A percentile compares a stretch with the other conserved stretches of the same genome.
Evolutionary conservation across 345 rosid species (phyloP).

Genomic region (Erysimum cheiranthoides): DNA sequence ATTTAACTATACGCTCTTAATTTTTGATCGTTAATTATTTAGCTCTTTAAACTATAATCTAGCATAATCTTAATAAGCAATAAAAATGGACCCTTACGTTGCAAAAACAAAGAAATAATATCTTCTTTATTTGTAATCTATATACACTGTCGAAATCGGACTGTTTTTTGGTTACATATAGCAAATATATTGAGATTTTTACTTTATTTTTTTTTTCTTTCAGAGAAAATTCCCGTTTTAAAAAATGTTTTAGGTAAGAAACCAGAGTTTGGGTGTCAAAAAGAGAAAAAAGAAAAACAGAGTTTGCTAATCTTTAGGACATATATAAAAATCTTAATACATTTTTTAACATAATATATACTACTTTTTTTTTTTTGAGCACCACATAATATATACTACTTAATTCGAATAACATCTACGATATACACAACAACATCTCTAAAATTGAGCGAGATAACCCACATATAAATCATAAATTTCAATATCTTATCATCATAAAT

Average conservation of each 20-base stretch:
- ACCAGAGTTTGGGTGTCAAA: background rate
- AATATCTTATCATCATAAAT: no score
- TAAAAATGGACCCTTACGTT: background rate
- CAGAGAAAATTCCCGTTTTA: no score
- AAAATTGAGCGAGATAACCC: background rate
- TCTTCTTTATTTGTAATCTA: background rate
- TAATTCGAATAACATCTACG: background rate
- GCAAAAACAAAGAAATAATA: background rate
- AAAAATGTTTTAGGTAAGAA: background rate
- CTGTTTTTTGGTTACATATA: background rate
- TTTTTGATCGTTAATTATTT: slow-evolving; percentile 1
- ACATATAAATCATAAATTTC: background rate
- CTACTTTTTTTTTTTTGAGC: no score
- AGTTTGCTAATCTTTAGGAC: background rate
- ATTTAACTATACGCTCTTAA: background rate
- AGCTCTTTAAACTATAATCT: background rate
- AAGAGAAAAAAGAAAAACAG: background rate
- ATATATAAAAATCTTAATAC: background rate
- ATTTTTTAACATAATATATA: background rate
- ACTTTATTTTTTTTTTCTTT: no score
- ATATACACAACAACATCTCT: background rate
- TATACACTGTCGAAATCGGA: background rate
- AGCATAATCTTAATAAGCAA: background rate
- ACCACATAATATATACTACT: no score
- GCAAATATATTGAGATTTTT: no score